These are phyloP conservation scores for Basidioascus undulatus DNA, from an alignment of 768 basidiomycete genomes.

Conservation along the genomic window DNA sequence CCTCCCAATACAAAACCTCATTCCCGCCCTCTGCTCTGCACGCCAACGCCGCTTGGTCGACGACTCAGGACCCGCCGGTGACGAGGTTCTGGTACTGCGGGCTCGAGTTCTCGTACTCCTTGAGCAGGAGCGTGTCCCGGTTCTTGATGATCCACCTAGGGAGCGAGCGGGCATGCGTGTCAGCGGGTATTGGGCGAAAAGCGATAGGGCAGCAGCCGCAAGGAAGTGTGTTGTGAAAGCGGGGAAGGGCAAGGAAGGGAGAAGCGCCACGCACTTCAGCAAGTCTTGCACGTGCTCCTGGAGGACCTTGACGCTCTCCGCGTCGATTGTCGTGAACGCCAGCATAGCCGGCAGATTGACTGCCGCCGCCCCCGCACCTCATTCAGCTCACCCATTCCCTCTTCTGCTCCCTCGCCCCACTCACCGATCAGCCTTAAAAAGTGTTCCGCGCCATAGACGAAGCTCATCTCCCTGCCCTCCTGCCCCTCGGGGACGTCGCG, in stretches of 20 bases:
- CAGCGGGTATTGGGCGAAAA: too few species aligned
- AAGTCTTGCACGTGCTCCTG: slow-evolving; percentile 78
- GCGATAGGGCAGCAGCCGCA: too few species aligned
- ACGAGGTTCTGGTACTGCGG: slow-evolving; percentile 60
- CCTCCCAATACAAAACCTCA: too few species aligned
- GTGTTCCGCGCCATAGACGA: slow-evolving; percentile 85
- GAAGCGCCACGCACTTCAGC: slow-evolving; percentile 36
- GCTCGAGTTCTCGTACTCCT: slow-evolving; percentile 54
- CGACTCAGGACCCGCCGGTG: too few species aligned
- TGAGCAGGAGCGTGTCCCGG: slow-evolving; percentile 43
- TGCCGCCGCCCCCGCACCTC: too few species aligned
- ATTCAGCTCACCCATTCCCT: background rate
- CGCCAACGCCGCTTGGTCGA: too few species aligned
- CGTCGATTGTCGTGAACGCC: slow-evolving; percentile 66
- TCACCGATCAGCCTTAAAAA: slow-evolving; percentile 70
- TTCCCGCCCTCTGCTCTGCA: too few species aligned
- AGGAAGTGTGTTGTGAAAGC: background rate
- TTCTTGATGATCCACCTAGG: slow-evolving; percentile 56
- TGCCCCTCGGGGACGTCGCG: slow-evolving; percentile 40
- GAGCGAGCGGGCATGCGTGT: too few species aligned
- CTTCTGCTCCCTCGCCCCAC: too few species aligned
- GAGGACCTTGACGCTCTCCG: slow-evolving; percentile 56
- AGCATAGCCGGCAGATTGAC: slow-evolving; percentile 85
- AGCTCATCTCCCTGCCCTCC: slow-evolving; percentile 63
- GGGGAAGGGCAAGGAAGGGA: background rate